Evolutionary conservation across 2,329 filamentous ascomycete species (phyloP).

Genomic region (Aureobasidium namibiae): DNA sequence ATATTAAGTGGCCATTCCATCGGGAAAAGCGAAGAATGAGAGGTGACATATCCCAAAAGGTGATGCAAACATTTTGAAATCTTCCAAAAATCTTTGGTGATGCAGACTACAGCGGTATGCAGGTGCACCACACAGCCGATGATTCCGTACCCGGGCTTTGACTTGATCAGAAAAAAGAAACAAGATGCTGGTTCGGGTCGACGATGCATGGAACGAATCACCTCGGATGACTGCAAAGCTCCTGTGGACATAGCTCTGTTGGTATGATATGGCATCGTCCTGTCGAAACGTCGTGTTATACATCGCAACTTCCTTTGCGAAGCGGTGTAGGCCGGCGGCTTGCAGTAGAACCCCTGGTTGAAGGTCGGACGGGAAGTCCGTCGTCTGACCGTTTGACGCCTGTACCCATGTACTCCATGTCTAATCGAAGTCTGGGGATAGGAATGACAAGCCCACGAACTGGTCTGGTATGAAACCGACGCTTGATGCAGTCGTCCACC

Average conservation of each 20-base stretch:
- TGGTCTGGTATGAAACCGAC: constrained; percentile 57
- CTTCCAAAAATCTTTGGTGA: not conserved
- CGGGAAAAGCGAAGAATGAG: not conserved
- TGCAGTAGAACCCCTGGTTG: not conserved
- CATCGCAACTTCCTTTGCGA: constrained; percentile 9
- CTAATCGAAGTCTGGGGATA: constrained; percentile 43
- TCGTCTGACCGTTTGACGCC: constrained; percentile 53
- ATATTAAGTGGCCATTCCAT: not conserved
- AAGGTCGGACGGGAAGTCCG: constrained; percentile 52
- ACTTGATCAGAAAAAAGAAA: not conserved
- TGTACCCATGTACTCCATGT: constrained; percentile 50
- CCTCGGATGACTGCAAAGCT: not conserved
- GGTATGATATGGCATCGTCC: not conserved
- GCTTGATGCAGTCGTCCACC: constrained; percentile 84
- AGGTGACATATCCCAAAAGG: not conserved
- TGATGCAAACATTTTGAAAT: not conserved
- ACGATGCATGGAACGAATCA: not conserved
- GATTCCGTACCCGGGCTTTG: not conserved
- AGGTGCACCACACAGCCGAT: not conserved
- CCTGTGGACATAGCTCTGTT: not conserved
- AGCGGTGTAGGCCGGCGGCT: constrained; percentile 12
- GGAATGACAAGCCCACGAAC: constrained; percentile 46
- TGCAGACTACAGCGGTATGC: not conserved
- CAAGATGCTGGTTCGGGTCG: not conserved
- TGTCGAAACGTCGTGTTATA: not conserved